These are phyloP conservation scores for Aspergillus indologenus DNA, from an alignment of 495 filamentous ascomycete genomes.

Conservation along the genomic window DNA sequence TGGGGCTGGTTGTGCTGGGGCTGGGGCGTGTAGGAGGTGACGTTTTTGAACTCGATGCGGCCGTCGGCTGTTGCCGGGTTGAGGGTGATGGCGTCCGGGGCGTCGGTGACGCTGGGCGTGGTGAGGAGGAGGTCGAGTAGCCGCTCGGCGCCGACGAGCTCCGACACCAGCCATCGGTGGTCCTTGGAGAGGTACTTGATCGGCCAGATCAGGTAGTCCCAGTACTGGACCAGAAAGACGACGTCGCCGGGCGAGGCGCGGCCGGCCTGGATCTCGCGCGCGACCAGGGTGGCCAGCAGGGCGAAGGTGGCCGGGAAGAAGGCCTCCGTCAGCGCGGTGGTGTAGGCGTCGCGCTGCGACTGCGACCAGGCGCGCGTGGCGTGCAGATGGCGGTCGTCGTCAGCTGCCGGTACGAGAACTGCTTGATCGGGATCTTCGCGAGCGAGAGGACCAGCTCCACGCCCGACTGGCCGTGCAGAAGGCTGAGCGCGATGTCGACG, in stretches of 20 bases:
- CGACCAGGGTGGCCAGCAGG: constrained; percentile 10
- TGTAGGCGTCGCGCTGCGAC: constrained; percentile 15
- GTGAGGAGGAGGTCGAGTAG: constrained; percentile 38
- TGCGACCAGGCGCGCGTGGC: neutral
- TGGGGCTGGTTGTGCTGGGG: too few relatives aligned
- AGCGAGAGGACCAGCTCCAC: too few relatives aligned
- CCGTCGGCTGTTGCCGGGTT: constrained; percentile 31
- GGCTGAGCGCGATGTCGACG: too few relatives aligned
- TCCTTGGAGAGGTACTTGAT: constrained; percentile 17
- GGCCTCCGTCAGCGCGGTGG: constrained; percentile 14
- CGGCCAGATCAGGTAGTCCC: constrained; percentile 13
- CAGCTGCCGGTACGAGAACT: constrained; percentile 23
- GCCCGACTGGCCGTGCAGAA: too few relatives aligned
- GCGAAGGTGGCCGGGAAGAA: constrained; percentile 7
- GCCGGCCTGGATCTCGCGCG: constrained; percentile 12
- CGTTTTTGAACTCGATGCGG: neutral
- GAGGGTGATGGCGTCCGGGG: constrained; percentile 54
- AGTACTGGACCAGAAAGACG: constrained; percentile 22
- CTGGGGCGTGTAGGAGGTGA: too few relatives aligned
- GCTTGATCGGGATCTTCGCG: constrained; percentile 15
- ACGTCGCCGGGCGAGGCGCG: constrained; percentile 20
- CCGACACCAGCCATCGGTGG: constrained; percentile 20
- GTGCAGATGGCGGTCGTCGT: constrained; percentile 6
- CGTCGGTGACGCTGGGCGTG: constrained; percentile 58
- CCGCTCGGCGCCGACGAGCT: constrained; percentile 23